A percentile compares a stretch with the other conserved stretches of the same genome.
Evolutionary conservation across 2,329 filamentous ascomycete genomes (phyloP).

Genomic region (Zymoseptoria passerinii): DNA sequence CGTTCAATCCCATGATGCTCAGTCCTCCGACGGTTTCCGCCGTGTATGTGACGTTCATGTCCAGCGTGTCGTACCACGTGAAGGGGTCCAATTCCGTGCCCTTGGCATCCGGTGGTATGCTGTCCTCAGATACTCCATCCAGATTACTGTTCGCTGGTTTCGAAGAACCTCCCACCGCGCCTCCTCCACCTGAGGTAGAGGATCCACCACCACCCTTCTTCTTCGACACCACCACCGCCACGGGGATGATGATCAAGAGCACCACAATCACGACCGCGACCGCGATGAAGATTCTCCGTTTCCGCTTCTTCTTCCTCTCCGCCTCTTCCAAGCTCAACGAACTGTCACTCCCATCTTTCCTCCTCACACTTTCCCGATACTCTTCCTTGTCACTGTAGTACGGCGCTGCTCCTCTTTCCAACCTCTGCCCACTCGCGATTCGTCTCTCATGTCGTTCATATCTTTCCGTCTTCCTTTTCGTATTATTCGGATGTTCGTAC

Average conservation of each 20-base stretch:
- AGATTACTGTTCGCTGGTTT: constrained; percentile 40
- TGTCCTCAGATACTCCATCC: constrained; percentile 35
- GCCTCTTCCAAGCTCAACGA: constrained; percentile 30
- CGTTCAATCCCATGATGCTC: constrained; percentile 82
- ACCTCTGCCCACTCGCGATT: constrained; percentile 40
- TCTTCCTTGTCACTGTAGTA: constrained; percentile 35
- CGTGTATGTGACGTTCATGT: constrained; percentile 94
- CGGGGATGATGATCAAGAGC: constrained; percentile 40
- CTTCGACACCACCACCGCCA: constrained; percentile 39
- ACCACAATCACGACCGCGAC: constrained; percentile 33
- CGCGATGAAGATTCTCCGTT: constrained; percentile 45
- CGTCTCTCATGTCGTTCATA: constrained; percentile 30
- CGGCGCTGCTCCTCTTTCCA: constrained; percentile 31
- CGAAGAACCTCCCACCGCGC: constrained; percentile 13
- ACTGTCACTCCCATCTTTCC: constrained; percentile 33
- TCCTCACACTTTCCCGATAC: constrained; percentile 33
- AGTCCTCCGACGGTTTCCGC: constrained; percentile 73
- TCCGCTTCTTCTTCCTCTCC: constrained; percentile 37
- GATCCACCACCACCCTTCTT: constrained; percentile 26
- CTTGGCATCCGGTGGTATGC: constrained; percentile 50
- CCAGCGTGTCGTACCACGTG: constrained; percentile 79
- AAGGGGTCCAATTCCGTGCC: constrained; percentile 81
- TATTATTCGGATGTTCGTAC: constrained; percentile 18
- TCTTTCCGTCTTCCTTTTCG: constrained; percentile 22
- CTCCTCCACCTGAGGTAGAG: constrained; percentile 12